Evolutionary conservation across 805 yeast genomes (phyloP).

Genomic region (Ogataea siamensis): DNA sequence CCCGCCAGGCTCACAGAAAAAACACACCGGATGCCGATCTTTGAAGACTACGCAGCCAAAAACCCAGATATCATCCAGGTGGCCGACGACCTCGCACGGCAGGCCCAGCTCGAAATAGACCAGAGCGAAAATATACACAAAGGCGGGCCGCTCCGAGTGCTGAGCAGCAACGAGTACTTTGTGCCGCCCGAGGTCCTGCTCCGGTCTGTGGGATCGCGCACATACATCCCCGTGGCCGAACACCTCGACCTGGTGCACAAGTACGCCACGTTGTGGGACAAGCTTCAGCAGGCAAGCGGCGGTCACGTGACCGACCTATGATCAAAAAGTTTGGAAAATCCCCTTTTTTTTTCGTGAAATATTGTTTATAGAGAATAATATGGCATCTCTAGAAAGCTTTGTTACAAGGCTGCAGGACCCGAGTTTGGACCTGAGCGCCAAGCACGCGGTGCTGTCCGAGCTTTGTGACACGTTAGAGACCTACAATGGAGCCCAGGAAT

Average conservation of each 20-base stretch:
- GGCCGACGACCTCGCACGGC: slow-evolving; percentile 14
- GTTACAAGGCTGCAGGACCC: slow-evolving; percentile 59
- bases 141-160: slow-evolving; percentile 15
- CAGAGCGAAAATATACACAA: slow-evolving; percentile 15
- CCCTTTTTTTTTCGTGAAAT: slow-evolving; percentile 10
- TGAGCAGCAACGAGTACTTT: slow-evolving; percentile 14
- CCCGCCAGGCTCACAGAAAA: background rate
- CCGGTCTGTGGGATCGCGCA: slow-evolving; percentile 15
- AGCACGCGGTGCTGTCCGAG: slow-evolving; percentile 73
- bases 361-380: slow-evolving; percentile 12
- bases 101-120: slow-evolving; percentile 13
- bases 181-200: slow-evolving; percentile 19
- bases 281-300: background rate
- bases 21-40: slow-evolving; percentile 4
- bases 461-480: slow-evolving; percentile 84
- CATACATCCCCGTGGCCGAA: slow-evolving; percentile 19
- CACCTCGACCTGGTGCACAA: slow-evolving; percentile 17
- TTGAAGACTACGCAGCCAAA: slow-evolving; percentile 13
- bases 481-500: slow-evolving; percentile 77
- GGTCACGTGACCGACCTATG: slow-evolving; percentile 30
- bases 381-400: slow-evolving; percentile 60
- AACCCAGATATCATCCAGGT: slow-evolving; percentile 17
- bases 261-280: slow-evolving; percentile 15
- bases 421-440: slow-evolving; percentile 53
- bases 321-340: slow-evolving; percentile 21